Base-by-base conservation (phyloP, 2,329 filamentous ascomycete species). In the Clonostachys rosea region DNA sequence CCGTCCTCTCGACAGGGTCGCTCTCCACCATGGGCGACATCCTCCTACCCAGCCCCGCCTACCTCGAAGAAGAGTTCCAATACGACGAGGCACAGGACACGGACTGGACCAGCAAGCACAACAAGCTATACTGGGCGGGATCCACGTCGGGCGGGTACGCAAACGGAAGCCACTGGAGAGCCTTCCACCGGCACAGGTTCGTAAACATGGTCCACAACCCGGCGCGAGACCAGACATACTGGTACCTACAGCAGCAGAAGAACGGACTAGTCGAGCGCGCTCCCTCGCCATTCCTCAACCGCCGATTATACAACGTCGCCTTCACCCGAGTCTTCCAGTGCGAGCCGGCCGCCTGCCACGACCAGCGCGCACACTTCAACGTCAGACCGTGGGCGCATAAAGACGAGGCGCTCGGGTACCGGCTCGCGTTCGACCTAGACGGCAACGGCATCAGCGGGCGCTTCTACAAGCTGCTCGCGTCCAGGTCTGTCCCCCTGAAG, bases 91-190 rank as follows among this genome's bases (percentile, higher is more conserved):
- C 49, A 0, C 42, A 62, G 3, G 78, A 81, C 48, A 37, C 69
- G 0, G 55, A 61, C 0, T 83, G 78, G 77, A 58, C 71, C 1
- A 42, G 63, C 6, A 84, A 83, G 53, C 52, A 52, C 2, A 70
- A 74, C 35, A 71, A 69, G 3, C 54, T 82, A 0, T 83, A 82
- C 56, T 83, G 79, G 80, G 70, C 73, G 0, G 79, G 79, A 0
- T 78, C 73, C 0, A 79, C 69, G 0, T 81, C 78, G 0, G 79
- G 78, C 3, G 76, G 69, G 0, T 70, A 62, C 37, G 62, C 59
- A 1, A 50, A 51, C 1, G 56, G 61, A 10, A 51, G 58, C 2
- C 47, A 56, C 1, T 79, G 75, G 75, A 52, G 50, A 1, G 44
- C 58, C 2, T 70, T 65, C 39, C 78, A 81, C 17, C 68, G 78